Base-by-base conservation (phyloP, 805 yeast genomes). In the Candida suzukii region DNA sequence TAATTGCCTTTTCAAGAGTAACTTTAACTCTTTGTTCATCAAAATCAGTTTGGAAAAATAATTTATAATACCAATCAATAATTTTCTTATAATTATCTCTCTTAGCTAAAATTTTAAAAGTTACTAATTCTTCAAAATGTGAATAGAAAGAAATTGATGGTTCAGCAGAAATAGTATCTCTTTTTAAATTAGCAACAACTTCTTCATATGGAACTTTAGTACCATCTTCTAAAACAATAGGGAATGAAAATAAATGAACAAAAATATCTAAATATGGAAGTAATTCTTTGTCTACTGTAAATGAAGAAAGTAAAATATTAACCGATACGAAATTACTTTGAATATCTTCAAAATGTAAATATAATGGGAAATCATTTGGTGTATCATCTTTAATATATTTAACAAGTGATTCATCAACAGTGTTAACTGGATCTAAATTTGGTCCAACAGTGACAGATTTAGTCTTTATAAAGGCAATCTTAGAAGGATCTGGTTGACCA, bases 241-340 rank as follows among this genome's bases (percentile, higher is more conserved):
- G 46, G 56, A 86, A 66, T 0, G 87, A 67, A 53, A 86, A 84
- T 9, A 90, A 58, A 37, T 81, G 85, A 41, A 75, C 76, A 43
- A 80, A 68, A 10, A 90, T 56, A 18, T 80, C 78, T 47, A 86
- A 67, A 44, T 83, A 80, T 2, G 85, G 83, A 40, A 88, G 64
- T 14, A 81, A 63, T 2, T 63, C 16, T 27, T 2, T 97, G 93
- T 74, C 81, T 19, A 78, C 67, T 36, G 52, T 68, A 35, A 64
- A 70, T 1, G 86, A 75, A 10, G 81, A 74, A 54, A 85, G 58
- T 29, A 81, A 58, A 30, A 87, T 56, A 43, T 79, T 76, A 18
- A 88, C 68, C 13, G 83, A 77, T 28, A 86, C 76, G 56, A 91
- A 93, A 52, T 84, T 80, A 1, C 96, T 85, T 41, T 80, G 74